Evolutionary conservation across 2,329 filamentous ascomycete genomes (phyloP).

Genomic region (Botrytis tulipae): DNA sequence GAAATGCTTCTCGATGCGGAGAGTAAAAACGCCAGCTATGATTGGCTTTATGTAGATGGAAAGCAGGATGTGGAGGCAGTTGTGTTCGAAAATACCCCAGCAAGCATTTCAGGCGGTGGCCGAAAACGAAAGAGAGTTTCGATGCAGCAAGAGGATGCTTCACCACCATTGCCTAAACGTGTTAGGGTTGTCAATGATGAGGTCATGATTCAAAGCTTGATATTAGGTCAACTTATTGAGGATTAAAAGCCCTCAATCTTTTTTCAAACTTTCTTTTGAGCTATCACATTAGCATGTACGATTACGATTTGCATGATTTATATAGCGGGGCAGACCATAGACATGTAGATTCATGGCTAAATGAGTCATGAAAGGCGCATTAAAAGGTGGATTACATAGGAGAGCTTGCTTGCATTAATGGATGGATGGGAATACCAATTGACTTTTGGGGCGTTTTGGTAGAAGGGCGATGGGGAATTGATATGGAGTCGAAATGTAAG

Average conservation of each 20-base stretch:
- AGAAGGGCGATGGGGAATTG: background rate
- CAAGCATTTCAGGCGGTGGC: conserved; percentile 36
- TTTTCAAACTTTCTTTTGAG: background rate
- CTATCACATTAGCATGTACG: background rate
- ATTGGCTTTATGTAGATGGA: conserved; percentile 79
- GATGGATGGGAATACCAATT: conserved; percentile 3
- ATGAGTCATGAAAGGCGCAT: background rate
- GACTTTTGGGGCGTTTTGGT: background rate
- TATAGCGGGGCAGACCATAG: background rate
- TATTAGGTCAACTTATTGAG: conserved; percentile 70
- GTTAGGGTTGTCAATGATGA: conserved; percentile 77
- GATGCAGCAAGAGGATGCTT: conserved; percentile 36
- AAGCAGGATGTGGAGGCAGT: conserved; percentile 47
- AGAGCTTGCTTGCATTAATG: background rate
- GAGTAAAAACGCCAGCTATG: conserved; percentile 51
- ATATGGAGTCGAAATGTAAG: background rate
- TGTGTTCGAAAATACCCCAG: conserved; percentile 33
- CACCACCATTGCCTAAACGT: conserved; percentile 46
- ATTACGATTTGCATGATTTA: background rate
- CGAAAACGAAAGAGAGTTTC: conserved; percentile 47
- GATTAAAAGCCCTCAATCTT: conserved; percentile 14
- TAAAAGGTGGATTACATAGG: background rate
- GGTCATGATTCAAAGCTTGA: conserved; percentile 87
- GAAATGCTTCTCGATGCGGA: conserved; percentile 54
- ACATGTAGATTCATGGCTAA: background rate